A percentile compares a stretch with the other conserved stretches of the same genome.
phyloP scores from a whole-genome alignment of 2,329 filamentous ascomycete species.

The Cladophialophora bantiana region DNA sequence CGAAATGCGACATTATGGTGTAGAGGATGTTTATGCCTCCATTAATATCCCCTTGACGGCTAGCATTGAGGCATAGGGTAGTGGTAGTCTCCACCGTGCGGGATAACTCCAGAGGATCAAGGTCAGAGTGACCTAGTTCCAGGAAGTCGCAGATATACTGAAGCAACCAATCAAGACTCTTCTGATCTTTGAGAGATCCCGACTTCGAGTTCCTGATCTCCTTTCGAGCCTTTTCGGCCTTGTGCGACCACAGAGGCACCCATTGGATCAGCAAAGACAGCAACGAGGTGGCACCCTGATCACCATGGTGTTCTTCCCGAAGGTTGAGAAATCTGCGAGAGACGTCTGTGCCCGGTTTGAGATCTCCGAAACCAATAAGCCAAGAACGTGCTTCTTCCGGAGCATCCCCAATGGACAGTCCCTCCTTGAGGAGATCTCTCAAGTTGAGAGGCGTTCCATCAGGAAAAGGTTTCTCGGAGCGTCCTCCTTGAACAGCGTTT shows the following conservation, averaged over 20 bases:
- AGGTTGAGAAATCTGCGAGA: slow-evolving; percentile 32
- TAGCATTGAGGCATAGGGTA: slow-evolving; percentile 34
- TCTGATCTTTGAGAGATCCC: slow-evolving; percentile 28
- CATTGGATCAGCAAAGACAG: slow-evolving; percentile 32
- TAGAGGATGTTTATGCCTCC: slow-evolving; percentile 34
- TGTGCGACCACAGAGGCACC: slow-evolving; percentile 33
- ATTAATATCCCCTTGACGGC: slow-evolving; percentile 35
- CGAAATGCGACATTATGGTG: slow-evolving; percentile 28
- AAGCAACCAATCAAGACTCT: slow-evolving; percentile 37
- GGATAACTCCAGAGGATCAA: slow-evolving; percentile 29
- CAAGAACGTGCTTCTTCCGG: slow-evolving; percentile 35
- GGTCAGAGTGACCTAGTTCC: slow-evolving; percentile 29
- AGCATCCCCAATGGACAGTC: slow-evolving; percentile 19
- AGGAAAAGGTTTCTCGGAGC: slow-evolving; percentile 20
- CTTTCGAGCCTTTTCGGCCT: slow-evolving; percentile 30
- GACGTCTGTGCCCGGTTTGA: slow-evolving; percentile 37
- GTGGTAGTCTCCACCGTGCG: slow-evolving; percentile 28
- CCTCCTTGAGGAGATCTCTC: slow-evolving; percentile 26
- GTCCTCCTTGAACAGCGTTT: slow-evolving; percentile 14
- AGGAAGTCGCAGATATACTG: slow-evolving; percentile 36
- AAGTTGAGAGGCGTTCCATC: slow-evolving; percentile 13
- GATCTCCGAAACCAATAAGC: slow-evolving; percentile 34
- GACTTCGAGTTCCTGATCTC: slow-evolving; percentile 32
- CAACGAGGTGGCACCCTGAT: slow-evolving; percentile 24
- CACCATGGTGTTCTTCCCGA: slow-evolving; percentile 21